Conservation (phyloP, 2,329 filamentous ascomycete species). For the Plectosphaerella sp. region DNA sequence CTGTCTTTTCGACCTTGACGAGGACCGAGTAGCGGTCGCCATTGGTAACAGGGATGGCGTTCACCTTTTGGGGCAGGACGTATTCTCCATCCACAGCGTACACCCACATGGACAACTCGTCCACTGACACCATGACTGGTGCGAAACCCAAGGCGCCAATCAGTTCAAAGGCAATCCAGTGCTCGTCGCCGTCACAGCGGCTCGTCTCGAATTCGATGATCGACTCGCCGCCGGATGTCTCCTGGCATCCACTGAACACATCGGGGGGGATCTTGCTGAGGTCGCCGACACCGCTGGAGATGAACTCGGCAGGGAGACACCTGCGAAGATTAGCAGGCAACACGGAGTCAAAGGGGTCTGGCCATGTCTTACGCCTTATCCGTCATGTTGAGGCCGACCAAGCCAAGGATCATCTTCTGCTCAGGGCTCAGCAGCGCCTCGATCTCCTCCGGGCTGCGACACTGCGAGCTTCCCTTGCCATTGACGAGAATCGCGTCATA, state of each 20-base stretch:
- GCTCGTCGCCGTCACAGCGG: conserved; percentile 24
- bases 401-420: conserved; percentile 23
- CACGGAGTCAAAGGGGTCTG: neutral
- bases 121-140: conserved; percentile 41
- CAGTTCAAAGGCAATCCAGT: conserved; percentile 47
- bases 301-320: conserved; percentile 34
- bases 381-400: conserved; percentile 27
- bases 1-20: conserved; percentile 38
- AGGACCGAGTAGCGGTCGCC: conserved; percentile 51
- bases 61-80: conserved; percentile 40
- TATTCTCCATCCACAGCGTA: conserved; percentile 51
- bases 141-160: conserved; percentile 46
- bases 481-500: conserved; percentile 60
- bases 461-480: conserved; percentile 52
- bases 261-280: conserved; percentile 32
- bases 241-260: conserved; percentile 41
- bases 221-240: conserved; percentile 37
- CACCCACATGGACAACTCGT: conserved; percentile 48
- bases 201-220: conserved; percentile 26
- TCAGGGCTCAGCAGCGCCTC: conserved; percentile 25
- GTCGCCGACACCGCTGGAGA: conserved; percentile 27
- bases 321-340: conserved; percentile 7
- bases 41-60: conserved; percentile 32
- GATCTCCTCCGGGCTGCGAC: conserved; percentile 40
- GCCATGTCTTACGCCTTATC: conserved; percentile 31